A percentile compares a stretch with the other conserved stretches of the same genome.
phyloP scores from a whole-genome alignment of 306 rosid genomes.

The Glycine tomentella region DNA sequence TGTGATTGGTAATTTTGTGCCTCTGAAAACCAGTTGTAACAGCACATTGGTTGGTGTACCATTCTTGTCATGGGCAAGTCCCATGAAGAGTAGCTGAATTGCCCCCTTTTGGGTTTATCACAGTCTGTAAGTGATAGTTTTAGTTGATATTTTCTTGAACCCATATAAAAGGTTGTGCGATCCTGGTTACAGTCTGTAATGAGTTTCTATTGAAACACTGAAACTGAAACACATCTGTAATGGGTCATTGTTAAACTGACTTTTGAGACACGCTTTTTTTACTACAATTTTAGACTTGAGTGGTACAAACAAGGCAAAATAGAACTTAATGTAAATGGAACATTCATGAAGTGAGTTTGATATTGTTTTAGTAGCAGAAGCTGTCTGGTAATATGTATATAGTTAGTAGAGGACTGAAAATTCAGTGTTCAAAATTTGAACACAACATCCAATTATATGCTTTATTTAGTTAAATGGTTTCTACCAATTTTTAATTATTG shows the following conservation, averaged over 20 bases:
- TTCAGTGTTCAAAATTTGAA: conserved; percentile 1
- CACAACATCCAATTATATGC: conserved; percentile 23
- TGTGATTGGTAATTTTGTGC: conserved; percentile 46
- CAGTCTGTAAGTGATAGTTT: conserved; percentile 46
- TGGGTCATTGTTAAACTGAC: not conserved
- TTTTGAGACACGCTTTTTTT: conserved; percentile 33
- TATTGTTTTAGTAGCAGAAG: conserved; percentile 36
- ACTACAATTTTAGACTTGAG: conserved; percentile 10
- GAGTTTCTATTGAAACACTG: conserved; percentile 25
- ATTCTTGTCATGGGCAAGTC: conserved; percentile 43
- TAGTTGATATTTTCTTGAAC: conserved; percentile 38
- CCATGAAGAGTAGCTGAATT: conserved; percentile 44
- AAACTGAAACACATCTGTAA: conserved; percentile 27
- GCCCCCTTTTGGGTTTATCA: conserved; percentile 29
- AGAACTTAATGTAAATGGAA: conserved; percentile 24
- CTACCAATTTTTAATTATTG: conserved; percentile 11
- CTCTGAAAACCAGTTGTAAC: conserved; percentile 46
- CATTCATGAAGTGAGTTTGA: conserved; percentile 20
- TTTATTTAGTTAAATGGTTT: conserved; percentile 34
- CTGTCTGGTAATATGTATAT: conserved; percentile 31
- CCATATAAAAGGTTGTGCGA: conserved; percentile 32
- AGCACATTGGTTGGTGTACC: conserved; percentile 47
- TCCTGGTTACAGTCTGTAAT: conserved; percentile 21
- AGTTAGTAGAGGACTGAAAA: not conserved
- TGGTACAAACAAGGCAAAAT: conserved; percentile 28